A percentile compares a stretch with the other conserved stretches of the same genome.
These are phyloP conservation scores for Cladosporium sp. DNA, from an alignment of 2,329 filamentous ascomycete species.

Conservation along the genomic window DNA sequence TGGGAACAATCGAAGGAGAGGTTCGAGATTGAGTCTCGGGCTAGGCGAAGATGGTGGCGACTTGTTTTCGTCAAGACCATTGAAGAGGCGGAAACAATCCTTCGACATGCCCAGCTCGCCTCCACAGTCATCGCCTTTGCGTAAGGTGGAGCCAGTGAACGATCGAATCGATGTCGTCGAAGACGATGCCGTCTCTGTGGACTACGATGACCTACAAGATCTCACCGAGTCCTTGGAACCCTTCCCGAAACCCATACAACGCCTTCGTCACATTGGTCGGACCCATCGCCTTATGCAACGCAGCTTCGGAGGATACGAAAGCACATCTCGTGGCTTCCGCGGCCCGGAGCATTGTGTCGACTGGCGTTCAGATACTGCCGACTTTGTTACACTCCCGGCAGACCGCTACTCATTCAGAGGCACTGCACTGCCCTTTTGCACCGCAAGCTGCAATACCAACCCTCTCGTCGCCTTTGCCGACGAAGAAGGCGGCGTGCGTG, in stretches of 20 bases:
- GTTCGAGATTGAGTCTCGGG: not conserved
- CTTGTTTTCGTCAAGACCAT: slow-evolving; percentile 30
- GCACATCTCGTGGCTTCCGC: slow-evolving; percentile 41
- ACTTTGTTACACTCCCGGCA: slow-evolving; percentile 59
- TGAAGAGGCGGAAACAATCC: slow-evolving; percentile 33
- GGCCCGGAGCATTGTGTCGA: slow-evolving; percentile 46
- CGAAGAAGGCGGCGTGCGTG: slow-evolving; percentile 65
- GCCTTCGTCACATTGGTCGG: slow-evolving; percentile 37
- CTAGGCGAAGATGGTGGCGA: slow-evolving; percentile 22
- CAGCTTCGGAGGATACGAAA: slow-evolving; percentile 47
- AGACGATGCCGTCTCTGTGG: slow-evolving; percentile 22
- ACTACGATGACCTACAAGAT: slow-evolving; percentile 38
- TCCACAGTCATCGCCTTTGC: slow-evolving; percentile 51
- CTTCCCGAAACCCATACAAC: slow-evolving; percentile 45
- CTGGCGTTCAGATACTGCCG: slow-evolving; percentile 60
- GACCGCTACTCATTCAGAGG: slow-evolving; percentile 55
- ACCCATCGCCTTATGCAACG: slow-evolving; percentile 45
- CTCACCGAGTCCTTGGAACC: slow-evolving; percentile 43
- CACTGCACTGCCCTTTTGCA: slow-evolving; percentile 64
- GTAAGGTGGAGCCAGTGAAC: slow-evolving; percentile 35
- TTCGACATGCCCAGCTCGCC: slow-evolving; percentile 47
- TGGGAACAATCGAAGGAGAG: slow-evolving; percentile 41
- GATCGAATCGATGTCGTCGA: slow-evolving; percentile 26
- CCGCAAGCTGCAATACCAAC: slow-evolving; percentile 66
- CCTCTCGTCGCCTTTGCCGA: slow-evolving; percentile 68